phyloP scores from a whole-genome alignment of 768 basidiomycete genomes.

The Leccinum fibrillosum region DNA sequence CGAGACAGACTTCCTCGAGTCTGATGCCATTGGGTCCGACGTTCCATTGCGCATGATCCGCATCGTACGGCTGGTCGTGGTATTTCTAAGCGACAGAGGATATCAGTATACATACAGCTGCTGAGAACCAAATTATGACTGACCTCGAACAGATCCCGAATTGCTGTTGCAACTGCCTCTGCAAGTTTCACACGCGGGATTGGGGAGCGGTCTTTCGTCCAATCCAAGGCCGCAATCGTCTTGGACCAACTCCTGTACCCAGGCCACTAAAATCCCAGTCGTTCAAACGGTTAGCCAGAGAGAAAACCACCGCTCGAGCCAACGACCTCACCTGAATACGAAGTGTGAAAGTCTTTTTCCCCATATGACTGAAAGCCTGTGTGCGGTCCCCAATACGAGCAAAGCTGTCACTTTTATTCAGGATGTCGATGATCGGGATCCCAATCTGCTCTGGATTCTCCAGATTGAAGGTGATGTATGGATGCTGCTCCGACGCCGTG shows the following conservation, averaged over 20 bases:
- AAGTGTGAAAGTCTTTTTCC: conserved; percentile 73
- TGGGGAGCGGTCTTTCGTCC: conserved; percentile 68
- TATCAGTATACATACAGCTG: conserved; percentile 10
- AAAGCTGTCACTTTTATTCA: conserved; percentile 47
- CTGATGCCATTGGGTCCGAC: conserved; percentile 24
- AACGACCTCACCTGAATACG: conserved; percentile 56
- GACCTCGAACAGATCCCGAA: conserved; percentile 64
- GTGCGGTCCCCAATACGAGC: conserved; percentile 52
- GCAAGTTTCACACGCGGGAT: conserved; percentile 72
- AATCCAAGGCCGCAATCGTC: conserved; percentile 76
- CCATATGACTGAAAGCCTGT: conserved; percentile 54
- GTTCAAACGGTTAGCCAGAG: conserved; percentile 1
- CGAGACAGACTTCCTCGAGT: conserved; percentile 43
- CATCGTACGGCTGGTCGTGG: conserved; percentile 7
- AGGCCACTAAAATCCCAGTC: conserved; percentile 56
- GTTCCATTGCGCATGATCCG: conserved; percentile 18
- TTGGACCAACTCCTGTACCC: conserved; percentile 72
- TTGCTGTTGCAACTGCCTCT: conserved; percentile 68
- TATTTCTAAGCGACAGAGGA: conserved; percentile 9
- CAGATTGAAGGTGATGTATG: conserved; percentile 57
- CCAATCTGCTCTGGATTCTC: conserved; percentile 53
- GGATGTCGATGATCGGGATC: conserved; percentile 57
- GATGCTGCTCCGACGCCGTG: conserved; percentile 34
- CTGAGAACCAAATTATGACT: neutral
- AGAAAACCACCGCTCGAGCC: neutral